Evolutionary conservation across 1,284 basidiomycete genomes (phyloP).

Genomic region (Boletellus deceptivus): DNA sequence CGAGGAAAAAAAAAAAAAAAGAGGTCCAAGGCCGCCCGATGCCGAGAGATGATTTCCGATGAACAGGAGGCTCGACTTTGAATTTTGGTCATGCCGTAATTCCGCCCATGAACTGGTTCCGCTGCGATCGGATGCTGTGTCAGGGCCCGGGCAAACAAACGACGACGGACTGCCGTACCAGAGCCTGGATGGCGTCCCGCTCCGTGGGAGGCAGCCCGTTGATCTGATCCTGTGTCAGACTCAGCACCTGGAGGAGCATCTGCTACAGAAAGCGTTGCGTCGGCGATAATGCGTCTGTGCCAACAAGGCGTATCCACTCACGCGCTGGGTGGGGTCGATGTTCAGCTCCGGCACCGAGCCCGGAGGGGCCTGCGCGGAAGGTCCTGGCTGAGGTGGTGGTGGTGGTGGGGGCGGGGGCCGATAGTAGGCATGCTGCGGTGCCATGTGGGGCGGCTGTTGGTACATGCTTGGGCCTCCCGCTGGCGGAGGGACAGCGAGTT

Average conservation of each 20-base stretch:
- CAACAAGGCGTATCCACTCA: conserved; percentile 14
- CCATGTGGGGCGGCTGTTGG: conserved; percentile 40
- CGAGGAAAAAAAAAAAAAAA: no score
- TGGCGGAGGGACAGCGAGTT: conserved; percentile 33
- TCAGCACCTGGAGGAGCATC: conserved; percentile 85
- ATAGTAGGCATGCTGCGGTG: conserved; percentile 47
- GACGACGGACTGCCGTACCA: conserved; percentile 53
- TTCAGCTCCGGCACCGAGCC: conserved; percentile 31
- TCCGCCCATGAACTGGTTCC: conserved; percentile 49
- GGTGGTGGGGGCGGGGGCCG: conserved; percentile 31
- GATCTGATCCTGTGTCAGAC: conserved; percentile 85
- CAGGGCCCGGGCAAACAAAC: neutral
- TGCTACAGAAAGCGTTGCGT: conserved; percentile 42
- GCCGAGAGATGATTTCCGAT: neutral
- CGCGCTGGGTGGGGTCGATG: conserved; percentile 35
- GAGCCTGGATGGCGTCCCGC: conserved; percentile 79
- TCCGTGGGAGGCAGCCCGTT: conserved; percentile 81
- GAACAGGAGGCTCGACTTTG: no score
- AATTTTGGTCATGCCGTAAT: conserved; percentile 22
- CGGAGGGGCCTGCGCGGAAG: conserved; percentile 29
- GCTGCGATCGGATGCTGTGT: conserved; percentile 31
- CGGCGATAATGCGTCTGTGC: neutral
- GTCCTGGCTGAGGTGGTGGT: conserved; percentile 28
- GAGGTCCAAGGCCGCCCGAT: neutral
- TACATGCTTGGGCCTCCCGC: conserved; percentile 32